Conservation (phyloP, 805 yeast species). For the Candida insectorum region DNA sequence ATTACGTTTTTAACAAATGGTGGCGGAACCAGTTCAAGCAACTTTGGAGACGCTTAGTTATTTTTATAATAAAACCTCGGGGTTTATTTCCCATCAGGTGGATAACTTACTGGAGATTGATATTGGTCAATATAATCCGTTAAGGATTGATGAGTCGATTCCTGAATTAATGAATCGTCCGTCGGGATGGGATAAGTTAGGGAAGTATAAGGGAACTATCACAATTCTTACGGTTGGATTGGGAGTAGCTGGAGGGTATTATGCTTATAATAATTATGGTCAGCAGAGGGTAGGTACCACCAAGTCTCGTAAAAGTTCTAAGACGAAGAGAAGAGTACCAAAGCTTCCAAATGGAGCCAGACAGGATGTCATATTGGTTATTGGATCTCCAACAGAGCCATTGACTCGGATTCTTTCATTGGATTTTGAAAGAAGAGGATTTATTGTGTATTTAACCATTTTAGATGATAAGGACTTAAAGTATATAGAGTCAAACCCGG, state of each 20-base stretch:
- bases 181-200: slow-evolving; percentile 1
- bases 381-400: slow-evolving; percentile 78
- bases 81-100: slow-evolving; percentile 19
- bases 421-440: slow-evolving; percentile 77
- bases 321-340: slow-evolving; percentile 50
- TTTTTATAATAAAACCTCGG: slow-evolving; percentile 18
- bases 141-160: slow-evolving; percentile 4
- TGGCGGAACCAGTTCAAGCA: slow-evolving; percentile 44
- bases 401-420: slow-evolving; percentile 64
- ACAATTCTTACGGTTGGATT: slow-evolving; percentile 24
- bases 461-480: slow-evolving; percentile 55
- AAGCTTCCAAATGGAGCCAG: slow-evolving; percentile 69
- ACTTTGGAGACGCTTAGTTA: slow-evolving; percentile 27
- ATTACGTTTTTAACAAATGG: slow-evolving; percentile 20
- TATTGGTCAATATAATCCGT: slow-evolving; percentile 10
- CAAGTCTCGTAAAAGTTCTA: neutral
- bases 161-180: neutral
- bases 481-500: slow-evolving; percentile 51
- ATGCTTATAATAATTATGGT: neutral
- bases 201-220: slow-evolving; percentile 6
- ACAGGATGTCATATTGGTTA: slow-evolving; percentile 66
- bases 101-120: slow-evolving; percentile 18
- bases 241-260: slow-evolving; percentile 15
- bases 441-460: slow-evolving; percentile 76
- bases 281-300: neutral